Base-by-base conservation (phyloP, 345 rosid genomes). In the Aquilaria yunnanensis region DNA sequence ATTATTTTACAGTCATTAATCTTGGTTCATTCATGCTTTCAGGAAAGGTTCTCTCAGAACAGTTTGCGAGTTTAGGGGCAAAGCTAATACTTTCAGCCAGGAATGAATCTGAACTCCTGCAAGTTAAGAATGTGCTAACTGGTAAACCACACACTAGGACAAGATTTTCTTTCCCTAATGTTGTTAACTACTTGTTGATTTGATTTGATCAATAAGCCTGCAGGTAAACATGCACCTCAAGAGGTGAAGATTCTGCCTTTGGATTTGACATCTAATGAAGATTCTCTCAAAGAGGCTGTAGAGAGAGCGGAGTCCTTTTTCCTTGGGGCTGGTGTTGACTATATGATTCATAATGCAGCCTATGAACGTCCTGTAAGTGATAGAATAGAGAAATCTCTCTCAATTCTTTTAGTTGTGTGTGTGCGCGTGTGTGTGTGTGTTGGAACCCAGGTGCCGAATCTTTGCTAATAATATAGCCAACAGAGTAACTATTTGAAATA, bases 341-440 rank as follows among this genome's bases (percentile, higher is more conserved):
- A 83, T 70, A 76, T 93, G 97, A 65, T 93, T 56, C 97, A 93
- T 60, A 93, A 93, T 59, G 98, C 97, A 41, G 98, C 98, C 52
- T 90, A 67, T 74, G 97, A 90, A 79, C 97, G 97, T 54, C 98
- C 96, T 1, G 97, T 93, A 68, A 82, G 89, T 79, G 53, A 62
- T 68, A 37, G 43, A 37, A 7, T 37, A 37, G 43, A 37, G 43
- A 37, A 37, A 3, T 37, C 7, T 37, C 43, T 37, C 43, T 37
- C 7, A 7, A 37, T 37, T 37, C 43, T 37, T 37, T 37, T 37
- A 7, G 5, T 37, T 37, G 7, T 37, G 4, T 37, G 5, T 23
- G 23, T 23, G 23, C 23, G 23, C 23, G 23, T 1, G 23, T 1
- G 7, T 37, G 4, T 37, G 5, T 37, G 4, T 37, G 43, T 37